These are phyloP conservation scores for Solanum piurae DNA, from an alignment of 257 asterid genomes.

Conservation along the genomic window DNA sequence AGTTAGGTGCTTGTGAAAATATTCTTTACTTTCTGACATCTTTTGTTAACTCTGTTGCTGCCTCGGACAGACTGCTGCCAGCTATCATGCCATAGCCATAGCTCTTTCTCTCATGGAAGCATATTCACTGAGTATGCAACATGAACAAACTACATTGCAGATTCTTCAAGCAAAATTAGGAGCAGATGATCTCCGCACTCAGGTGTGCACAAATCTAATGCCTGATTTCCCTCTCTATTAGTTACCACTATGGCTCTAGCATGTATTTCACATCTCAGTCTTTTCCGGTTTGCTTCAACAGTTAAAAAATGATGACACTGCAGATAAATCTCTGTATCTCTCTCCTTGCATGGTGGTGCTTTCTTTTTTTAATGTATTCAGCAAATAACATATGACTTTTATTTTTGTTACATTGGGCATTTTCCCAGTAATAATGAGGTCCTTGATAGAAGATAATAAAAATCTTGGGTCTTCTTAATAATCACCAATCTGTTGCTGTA, in stretches of 20 bases:
- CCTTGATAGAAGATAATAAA: background rate
- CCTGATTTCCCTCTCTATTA: background rate
- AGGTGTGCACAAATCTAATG: slow-evolving; percentile 35
- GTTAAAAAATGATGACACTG: background rate
- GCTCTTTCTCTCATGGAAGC: slow-evolving; percentile 99
- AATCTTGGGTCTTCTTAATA: background rate
- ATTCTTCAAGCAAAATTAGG: slow-evolving; percentile 96
- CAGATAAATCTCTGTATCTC: background rate
- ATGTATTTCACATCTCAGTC: background rate
- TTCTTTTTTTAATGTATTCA: background rate
- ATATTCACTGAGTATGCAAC: slow-evolving; percentile 94
- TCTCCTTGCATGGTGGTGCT: background rate
- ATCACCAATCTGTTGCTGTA: background rate
- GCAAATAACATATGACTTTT: background rate
- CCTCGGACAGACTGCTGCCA: slow-evolving; percentile 89
- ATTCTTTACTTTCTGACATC: slow-evolving; percentile 10
- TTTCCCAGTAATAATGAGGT: background rate
- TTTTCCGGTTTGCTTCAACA: background rate
- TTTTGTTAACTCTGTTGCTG: slow-evolving; percentile 9
- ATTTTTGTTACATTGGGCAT: background rate
- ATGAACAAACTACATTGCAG: slow-evolving; percentile 93
- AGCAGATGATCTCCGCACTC: slow-evolving; percentile 95
- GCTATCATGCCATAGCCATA: slow-evolving; percentile 99
- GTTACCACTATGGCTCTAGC: background rate
- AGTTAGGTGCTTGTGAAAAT: slow-evolving; percentile 1